Base-by-base conservation (phyloP, 2,329 filamentous ascomycete genomes). In the Graphiopsis chlorocephala region DNA sequence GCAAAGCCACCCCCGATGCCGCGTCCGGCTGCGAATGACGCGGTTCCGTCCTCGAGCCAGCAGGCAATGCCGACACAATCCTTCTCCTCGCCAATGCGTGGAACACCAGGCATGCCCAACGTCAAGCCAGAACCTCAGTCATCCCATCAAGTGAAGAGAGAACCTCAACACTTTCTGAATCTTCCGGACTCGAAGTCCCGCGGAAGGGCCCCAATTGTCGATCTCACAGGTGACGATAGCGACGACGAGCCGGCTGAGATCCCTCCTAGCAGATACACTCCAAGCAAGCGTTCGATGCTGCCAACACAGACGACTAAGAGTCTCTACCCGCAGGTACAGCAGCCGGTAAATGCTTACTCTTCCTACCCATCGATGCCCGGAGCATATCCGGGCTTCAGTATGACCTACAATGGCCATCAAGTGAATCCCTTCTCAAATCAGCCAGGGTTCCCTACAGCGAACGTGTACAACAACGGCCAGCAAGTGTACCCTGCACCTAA, bases 151-250 rank as follows among this genome's bases (percentile, higher is more conserved):
- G n/a, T 42, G 26, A 50, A 48, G n/a, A 25, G 53, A 15, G 53
- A 56, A 28, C 53, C 53, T 14, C 53, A 26, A 35, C 23, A 23
- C 12, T 33, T 7, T 15, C 29, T 33, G 29, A 31, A 33, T 14
- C 12, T 20, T 23, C 17, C 20, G 11, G 31, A 26, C 25, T 10
- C 53, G 10, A 38, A 42, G 20, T 11, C n/a, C 35, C 23, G 48
- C 15, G 60, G 23, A 45, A 38, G 60, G 15, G 50, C 66, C n/a
- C 61, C 59, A 3, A 63, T 75, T 12, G 69, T 76, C 14, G 74
- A 76, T 55, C 71, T 76, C 45, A 76, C 74, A 33, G 67, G 64
- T 38, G 69, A 67, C 61, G 74, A 73, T 63, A 71, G 71, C 61
- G 74, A 74, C 14, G 73, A 74, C 11, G 72, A 74, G 20, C 56